These are phyloP conservation scores for Termitomyces sp. DNA, from an alignment of 768 basidiomycete species.

Conservation along the genomic window DNA sequence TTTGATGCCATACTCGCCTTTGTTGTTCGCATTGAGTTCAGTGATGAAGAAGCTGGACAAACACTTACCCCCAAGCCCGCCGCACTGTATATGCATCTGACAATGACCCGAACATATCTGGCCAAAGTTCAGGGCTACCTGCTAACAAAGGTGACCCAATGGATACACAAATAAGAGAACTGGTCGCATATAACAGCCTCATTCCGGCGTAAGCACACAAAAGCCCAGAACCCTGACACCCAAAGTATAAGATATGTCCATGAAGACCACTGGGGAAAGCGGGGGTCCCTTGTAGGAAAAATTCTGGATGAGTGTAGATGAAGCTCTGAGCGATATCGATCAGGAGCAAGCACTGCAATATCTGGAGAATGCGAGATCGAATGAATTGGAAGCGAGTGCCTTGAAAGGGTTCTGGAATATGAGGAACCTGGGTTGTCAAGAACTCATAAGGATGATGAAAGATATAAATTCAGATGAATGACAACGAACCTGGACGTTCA, in stretches of 20 bases:
- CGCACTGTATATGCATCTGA: constrained; percentile 1
- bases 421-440: neutral
- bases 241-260: neutral
- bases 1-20: constrained; percentile 5
- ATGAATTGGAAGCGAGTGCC: constrained; percentile 1
- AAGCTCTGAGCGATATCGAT: constrained; percentile 2
- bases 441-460: neutral
- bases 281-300: neutral
- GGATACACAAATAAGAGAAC: neutral
- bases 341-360: neutral
- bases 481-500: neutral
- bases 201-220: neutral
- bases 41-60: too few species aligned
- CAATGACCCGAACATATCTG: neutral
- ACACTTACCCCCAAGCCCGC: neutral
- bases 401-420: neutral
- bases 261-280: neutral
- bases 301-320: constrained; percentile 1
- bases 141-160: neutral
- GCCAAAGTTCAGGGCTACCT: neutral
- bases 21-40: neutral
- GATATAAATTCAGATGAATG: neutral
- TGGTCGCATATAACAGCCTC: neutral
- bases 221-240: neutral
- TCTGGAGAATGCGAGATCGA: neutral